phyloP scores from a whole-genome alignment of 225 moss, liverwort and hornwort genomes.

The Sphagnum contortum region DNA sequence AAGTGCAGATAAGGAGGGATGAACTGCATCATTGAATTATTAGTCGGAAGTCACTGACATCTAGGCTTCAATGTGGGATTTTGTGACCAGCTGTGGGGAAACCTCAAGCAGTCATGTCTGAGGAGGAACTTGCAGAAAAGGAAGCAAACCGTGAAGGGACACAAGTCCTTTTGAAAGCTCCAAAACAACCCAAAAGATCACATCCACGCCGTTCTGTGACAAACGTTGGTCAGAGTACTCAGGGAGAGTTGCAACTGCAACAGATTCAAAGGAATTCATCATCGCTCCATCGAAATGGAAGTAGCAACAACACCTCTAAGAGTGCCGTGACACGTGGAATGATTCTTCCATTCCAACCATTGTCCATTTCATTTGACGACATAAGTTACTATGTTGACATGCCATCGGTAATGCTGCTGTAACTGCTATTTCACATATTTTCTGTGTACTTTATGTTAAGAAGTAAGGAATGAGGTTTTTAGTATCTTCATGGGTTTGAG shows the following conservation, averaged over 20 bases:
- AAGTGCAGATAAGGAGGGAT: too few relatives aligned
- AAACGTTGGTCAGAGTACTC: too few relatives aligned
- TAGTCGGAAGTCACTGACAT: too few relatives aligned
- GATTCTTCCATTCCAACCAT: conserved; percentile 55
- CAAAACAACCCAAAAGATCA: not conserved
- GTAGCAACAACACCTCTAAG: too few relatives aligned
- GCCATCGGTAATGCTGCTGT: conserved; percentile 33
- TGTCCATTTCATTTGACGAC: conserved; percentile 65
- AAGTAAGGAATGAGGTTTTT: too few relatives aligned
- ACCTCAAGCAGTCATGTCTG: conserved; percentile 57
- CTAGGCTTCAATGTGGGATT: too few relatives aligned
- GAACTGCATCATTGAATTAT: too few relatives aligned
- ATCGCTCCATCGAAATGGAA: too few relatives aligned
- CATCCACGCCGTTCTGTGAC: not conserved
- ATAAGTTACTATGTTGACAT: conserved; percentile 65
- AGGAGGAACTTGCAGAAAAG: conserved; percentile 38
- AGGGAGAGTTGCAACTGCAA: too few relatives aligned
- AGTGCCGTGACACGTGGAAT: conserved; percentile 39
- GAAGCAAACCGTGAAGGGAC: conserved; percentile 38
- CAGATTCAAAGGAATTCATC: too few relatives aligned
- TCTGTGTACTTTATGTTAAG: not conserved
- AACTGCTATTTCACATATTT: not conserved
- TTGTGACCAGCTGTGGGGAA: conserved; percentile 37
- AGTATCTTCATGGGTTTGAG: not conserved
- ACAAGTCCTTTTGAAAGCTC: not conserved